phyloP scores from a whole-genome alignment of 805 yeast species.

The Komagataella pastoris region DNA sequence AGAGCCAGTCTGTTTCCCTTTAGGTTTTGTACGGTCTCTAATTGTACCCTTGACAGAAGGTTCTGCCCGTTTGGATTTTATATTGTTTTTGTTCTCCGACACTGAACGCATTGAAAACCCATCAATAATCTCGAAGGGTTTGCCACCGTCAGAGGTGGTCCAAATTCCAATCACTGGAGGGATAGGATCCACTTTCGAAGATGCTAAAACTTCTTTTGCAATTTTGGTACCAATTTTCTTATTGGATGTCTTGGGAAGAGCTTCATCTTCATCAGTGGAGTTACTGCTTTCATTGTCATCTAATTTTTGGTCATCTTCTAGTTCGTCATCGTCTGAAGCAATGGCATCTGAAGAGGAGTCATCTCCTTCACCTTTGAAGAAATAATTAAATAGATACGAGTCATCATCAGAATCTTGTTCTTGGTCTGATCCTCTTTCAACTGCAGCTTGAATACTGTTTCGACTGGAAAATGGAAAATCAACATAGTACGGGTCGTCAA shows the following conservation, averaged over 20 bases:
- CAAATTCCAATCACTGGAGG: slow-evolving; percentile 93
- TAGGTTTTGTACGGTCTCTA: slow-evolving; percentile 1
- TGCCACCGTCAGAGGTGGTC: slow-evolving; percentile 56
- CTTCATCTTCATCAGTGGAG: slow-evolving; percentile 88
- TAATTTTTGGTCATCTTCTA: slow-evolving; percentile 7
- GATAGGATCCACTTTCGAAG: slow-evolving; percentile 70
- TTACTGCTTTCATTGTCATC: slow-evolving; percentile 47
- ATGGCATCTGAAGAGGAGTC: slow-evolving; percentile 7
- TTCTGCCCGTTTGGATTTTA: not conserved
- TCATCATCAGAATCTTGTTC: slow-evolving; percentile 42
- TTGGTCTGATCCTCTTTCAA: slow-evolving; percentile 2
- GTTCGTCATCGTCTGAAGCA: slow-evolving; percentile 11
- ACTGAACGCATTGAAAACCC: slow-evolving; percentile 85
- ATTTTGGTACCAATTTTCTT: slow-evolving; percentile 61
- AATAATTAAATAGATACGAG: slow-evolving; percentile 62
- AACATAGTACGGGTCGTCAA: slow-evolving; percentile 11
- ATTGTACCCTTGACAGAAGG: not conserved
- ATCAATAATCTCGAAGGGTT: slow-evolving; percentile 90
- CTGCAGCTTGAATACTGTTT: not conserved
- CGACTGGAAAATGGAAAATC: not conserved
- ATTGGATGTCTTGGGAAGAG: slow-evolving; percentile 58
- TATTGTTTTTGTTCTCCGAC: slow-evolving; percentile 11
- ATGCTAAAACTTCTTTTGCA: slow-evolving; percentile 87
- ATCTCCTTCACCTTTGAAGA: slow-evolving; percentile 28
- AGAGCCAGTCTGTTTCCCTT: slow-evolving; percentile 3